Evolutionary conservation across 169 alveolate species (phyloP).

Genomic region (Plasmodium vivax): DNA sequence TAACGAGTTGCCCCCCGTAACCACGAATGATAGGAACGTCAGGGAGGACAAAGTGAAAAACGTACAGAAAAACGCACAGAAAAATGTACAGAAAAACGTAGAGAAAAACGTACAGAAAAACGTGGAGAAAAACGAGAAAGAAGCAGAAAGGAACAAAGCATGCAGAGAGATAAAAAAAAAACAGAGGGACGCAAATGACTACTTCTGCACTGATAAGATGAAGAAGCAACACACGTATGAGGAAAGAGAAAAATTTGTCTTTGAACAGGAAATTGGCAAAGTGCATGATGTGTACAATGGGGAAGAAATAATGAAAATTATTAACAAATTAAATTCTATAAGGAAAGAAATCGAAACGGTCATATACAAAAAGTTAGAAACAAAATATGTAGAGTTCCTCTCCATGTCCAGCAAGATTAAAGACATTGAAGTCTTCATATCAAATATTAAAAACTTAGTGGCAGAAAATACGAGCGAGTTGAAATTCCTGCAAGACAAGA

Average conservation of each 20-base stretch:
- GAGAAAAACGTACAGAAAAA: neutral
- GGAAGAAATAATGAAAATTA: slow-evolving; percentile 71
- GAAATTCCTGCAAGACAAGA: slow-evolving; percentile 39
- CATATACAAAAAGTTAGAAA: slow-evolving; percentile 67
- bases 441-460: slow-evolving; percentile 35
- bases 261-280: slow-evolving; percentile 53
- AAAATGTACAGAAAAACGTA: too few relatives aligned
- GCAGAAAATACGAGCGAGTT: slow-evolving; percentile 44
- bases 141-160: neutral
- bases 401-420: slow-evolving; percentile 18
- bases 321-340: slow-evolving; percentile 72
- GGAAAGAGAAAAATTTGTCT: slow-evolving; percentile 71
- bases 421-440: slow-evolving; percentile 28
- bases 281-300: slow-evolving; percentile 36
- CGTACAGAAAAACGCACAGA: too few relatives aligned
- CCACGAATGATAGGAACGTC: neutral
- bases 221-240: neutral
- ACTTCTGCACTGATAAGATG: neutral
- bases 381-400: slow-evolving; percentile 33
- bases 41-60: neutral
- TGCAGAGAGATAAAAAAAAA: neutral
- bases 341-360: slow-evolving; percentile 73
- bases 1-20: neutral
- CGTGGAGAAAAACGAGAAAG: neutral
- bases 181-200: neutral